Base-by-base conservation (phyloP, 2,329 filamentous ascomycete genomes). In the Ophiosphaerella korrae region DNA sequence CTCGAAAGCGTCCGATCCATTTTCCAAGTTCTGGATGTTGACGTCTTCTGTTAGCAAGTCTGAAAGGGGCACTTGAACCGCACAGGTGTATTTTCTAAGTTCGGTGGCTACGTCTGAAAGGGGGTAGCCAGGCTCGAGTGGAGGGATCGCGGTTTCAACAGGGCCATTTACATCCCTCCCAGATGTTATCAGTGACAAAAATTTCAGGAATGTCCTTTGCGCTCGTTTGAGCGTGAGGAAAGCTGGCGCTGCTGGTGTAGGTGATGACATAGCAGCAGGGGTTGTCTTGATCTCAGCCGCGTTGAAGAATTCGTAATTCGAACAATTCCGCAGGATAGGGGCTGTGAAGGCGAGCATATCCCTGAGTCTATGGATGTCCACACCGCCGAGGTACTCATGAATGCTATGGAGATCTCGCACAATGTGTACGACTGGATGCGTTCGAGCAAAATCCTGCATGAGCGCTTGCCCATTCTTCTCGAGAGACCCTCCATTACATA, bases 291-390 rank as follows among this genome's bases (percentile, higher is more conserved):
- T 77, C 64, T 90, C 87, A 2, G 86, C 86, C 13, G 89, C 76
- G 60, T 91, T 91, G 76, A 86, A 90, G 68, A 90, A 92, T 64
- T 92, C 88, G 55, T 88, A 82, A 59, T 89, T 91, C 9, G 86
- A 87, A 65, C 86, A 89, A 1, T 79, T 79, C 42, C 86, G 79
- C 59, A 89, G 85, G 13, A 88, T 80, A 2, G 79, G 75, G 18
- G 78, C 80, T 56, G 81, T 84, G 12, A 81, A 79, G 14, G 80
- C 78, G 23, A 89, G 72, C 6, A 90, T 77, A 39, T 82, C 82
- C 37, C 79, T 75, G 1, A 87, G 78, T 58, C 83, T 84, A 33
- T 78, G 75, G 24, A 80, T 74, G 42, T 85, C 80, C 60, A 78
- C 78, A n/a, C 75, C 68, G 42, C 71, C 67, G 35, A 90, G 76